Base-by-base conservation (phyloP, 345 rosid genomes). In the Salix caprea region DNA sequence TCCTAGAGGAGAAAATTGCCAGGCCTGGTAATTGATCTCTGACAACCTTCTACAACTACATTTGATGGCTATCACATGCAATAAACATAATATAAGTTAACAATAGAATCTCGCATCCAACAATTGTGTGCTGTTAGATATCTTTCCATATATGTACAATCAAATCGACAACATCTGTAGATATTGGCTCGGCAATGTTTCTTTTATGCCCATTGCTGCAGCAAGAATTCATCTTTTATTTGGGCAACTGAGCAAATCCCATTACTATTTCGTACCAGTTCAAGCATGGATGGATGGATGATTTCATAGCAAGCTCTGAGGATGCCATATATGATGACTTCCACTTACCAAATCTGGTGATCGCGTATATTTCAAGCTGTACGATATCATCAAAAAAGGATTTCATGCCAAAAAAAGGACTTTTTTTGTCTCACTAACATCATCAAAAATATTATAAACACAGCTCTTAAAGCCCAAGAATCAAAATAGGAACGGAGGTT, bases 381-480 rank as follows among this genome's bases (percentile, higher is more conserved):
- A 19, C 58, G 19, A 7, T 6, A 6, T 7, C 6, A 16, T 19
- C 34, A 32, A 32, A 32, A 32, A 32, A 32, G 34, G 34, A 32
- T 34, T 34, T 34, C 37, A 34, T 34, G 37, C 37, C 1, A 34
- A 34, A 34, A 34, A 34, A 34, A 32, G 7, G 37, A 34, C 4
- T 34, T 34, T 34, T 81, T 81, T 86, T 69, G 80, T 74, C 74
- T 90, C 91, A 76, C 74, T 81, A 69, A 89, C 88, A 18, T 88
- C 85, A 76, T 88, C 91, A 72, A 91, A 91, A 82, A 91, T 88
- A 75, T 86, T 74, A 82, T 91, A 93, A 24, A 93, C 82, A 24
- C 86, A 85, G 78, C 65, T 89, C 79, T 88, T 96, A 89, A 85
- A 80, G 86, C 91, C 86, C 90, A 97, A 92, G 89, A 72, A 85